phyloP scores from a whole-genome alignment of 495 filamentous ascomycete species.

The Entonaema liquescens region DNA sequence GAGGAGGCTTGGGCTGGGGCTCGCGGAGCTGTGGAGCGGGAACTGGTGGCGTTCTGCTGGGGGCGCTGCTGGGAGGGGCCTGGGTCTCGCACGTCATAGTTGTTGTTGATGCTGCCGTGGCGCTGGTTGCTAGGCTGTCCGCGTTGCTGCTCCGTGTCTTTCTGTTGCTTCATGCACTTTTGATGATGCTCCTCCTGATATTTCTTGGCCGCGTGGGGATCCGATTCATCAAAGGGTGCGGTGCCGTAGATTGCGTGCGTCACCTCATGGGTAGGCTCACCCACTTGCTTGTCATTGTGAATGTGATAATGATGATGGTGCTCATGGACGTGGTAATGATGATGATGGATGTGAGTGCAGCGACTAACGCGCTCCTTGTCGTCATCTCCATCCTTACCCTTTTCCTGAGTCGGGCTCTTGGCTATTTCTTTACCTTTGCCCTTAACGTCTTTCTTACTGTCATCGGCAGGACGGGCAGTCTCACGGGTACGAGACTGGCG shows the following conservation, averaged over 20 bases:
- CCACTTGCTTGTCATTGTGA: background rate
- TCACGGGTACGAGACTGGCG: background rate
- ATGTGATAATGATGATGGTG: background rate
- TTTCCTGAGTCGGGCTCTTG: background rate
- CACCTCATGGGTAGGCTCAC: background rate
- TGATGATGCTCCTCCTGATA: background rate
- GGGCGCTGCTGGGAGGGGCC: background rate
- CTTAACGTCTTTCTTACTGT: background rate
- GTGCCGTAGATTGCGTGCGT: background rate
- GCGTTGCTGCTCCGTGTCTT: background rate
- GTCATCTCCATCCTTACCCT: background rate
- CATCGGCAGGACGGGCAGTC: background rate
- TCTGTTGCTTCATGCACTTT: background rate
- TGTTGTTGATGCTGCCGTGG: background rate
- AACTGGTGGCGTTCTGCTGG: background rate
- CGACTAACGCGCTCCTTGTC: background rate
- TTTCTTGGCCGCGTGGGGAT: background rate
- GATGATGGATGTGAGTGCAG: slow-evolving; percentile 5
- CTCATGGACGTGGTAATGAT: background rate
- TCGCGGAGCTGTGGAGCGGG: background rate
- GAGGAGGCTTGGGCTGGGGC: background rate
- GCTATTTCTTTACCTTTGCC: background rate
- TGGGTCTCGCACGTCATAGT: background rate
- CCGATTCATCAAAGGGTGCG: background rate
- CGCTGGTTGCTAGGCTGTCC: background rate